These are phyloP conservation scores for Pythium pectinolyticum DNA, from an alignment of 352 stramenopile species.

Conservation along the genomic window DNA sequence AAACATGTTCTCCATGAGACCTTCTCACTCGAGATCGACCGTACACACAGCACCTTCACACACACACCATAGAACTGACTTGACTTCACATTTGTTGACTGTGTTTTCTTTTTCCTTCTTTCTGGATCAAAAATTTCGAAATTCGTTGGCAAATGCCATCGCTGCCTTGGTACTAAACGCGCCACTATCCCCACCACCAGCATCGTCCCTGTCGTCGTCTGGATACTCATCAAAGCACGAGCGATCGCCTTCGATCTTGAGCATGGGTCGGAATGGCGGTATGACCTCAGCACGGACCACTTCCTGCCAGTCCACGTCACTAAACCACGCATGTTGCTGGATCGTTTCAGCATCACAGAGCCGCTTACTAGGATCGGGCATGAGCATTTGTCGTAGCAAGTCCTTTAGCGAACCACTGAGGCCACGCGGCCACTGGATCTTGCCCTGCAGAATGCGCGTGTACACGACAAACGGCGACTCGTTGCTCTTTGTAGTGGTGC, in stretches of 20 bases:
- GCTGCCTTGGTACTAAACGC: neutral
- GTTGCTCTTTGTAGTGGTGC: conserved; percentile 36
- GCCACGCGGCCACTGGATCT: conserved; percentile 53
- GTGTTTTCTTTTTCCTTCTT: neutral
- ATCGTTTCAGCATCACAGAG: conserved; percentile 48
- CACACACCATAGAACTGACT: neutral
- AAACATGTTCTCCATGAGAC: neutral
- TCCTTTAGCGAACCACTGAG: conserved; percentile 49
- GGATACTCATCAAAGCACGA: conserved; percentile 71
- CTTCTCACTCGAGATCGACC: neutral
- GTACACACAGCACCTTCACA: neutral
- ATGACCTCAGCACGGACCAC: conserved; percentile 46
- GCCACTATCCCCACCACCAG: too few relatives aligned
- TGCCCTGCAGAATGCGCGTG: conserved; percentile 72
- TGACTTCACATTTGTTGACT: neutral
- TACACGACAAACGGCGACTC: conserved; percentile 89
- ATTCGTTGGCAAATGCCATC: conserved; percentile 19
- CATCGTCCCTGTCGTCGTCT: conserved; percentile 23
- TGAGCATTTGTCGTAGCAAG: conserved; percentile 68
- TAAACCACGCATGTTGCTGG: conserved; percentile 68
- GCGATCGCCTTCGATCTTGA: conserved; percentile 48
- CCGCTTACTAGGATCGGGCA: conserved; percentile 46
- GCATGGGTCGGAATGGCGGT: conserved; percentile 43
- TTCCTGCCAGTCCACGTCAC: conserved; percentile 59
- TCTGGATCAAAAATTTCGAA: conserved; percentile 29